Evolutionary conservation across 768 basidiomycete genomes (phyloP).

Genomic region (Russula sp.): DNA sequence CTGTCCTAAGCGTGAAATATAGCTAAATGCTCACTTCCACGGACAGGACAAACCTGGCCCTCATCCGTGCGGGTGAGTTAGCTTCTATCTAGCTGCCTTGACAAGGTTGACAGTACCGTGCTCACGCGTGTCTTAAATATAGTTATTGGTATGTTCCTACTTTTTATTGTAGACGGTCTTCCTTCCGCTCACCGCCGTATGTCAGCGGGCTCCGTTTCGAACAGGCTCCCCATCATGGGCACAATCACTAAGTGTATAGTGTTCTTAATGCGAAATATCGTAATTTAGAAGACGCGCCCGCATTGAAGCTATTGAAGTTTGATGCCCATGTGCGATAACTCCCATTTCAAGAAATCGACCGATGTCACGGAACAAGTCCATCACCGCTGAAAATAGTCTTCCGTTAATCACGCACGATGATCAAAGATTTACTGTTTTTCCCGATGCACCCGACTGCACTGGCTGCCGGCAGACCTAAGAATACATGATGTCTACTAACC

Average conservation of each 20-base stretch:
- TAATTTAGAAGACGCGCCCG: conserved; percentile 11
- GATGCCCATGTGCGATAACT: neutral
- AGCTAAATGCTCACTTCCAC: conserved; percentile 10
- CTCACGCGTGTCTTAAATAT: conserved; percentile 23
- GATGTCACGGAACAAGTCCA: neutral
- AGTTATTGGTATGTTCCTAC: conserved; percentile 48
- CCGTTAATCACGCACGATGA: neutral
- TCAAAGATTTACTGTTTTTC: conserved; percentile 16
- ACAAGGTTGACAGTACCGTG: neutral
- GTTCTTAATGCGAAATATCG: conserved; percentile 13
- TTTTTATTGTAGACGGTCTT: neutral
- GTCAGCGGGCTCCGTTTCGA: conserved; percentile 85
- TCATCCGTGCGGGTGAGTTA: conserved; percentile 81
- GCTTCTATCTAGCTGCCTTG: conserved; percentile 22
- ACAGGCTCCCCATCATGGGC: conserved; percentile 71
- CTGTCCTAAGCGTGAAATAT: neutral
- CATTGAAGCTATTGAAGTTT: too few relatives aligned
- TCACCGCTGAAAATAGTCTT: neutral
- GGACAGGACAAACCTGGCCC: conserved; percentile 82
- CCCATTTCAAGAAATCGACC: neutral
- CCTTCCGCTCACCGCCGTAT: conserved; percentile 11
- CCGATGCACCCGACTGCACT: conserved; percentile 21
- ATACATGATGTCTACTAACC: conserved; percentile 36
- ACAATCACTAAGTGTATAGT: conserved; percentile 37
- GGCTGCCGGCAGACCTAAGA: conserved; percentile 31